These are phyloP conservation scores for Brachypodium distachyon DNA, from an alignment of 202 grass and related monocot species.

Conservation along the genomic window DNA sequence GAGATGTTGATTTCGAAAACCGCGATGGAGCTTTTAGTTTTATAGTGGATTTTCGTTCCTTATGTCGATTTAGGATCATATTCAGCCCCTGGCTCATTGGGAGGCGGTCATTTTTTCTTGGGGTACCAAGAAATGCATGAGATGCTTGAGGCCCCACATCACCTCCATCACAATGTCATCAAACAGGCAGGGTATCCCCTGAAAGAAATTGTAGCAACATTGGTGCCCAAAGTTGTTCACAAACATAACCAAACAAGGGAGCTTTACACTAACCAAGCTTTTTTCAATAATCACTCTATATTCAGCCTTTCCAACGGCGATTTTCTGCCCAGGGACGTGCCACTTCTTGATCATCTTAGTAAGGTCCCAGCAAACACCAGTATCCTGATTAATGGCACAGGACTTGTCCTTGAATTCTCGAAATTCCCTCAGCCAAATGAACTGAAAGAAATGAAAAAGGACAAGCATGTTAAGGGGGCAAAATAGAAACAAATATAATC, in stretches of 20 bases:
- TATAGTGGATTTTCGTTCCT: no score
- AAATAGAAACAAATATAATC: background rate
- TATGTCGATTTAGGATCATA: no score
- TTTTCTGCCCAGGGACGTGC: background rate
- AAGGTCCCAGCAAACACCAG: background rate
- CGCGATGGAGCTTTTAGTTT: no score
- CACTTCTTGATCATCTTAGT: background rate
- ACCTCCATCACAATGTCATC: background rate
- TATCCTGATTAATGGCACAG: background rate
- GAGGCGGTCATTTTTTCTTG: no score
- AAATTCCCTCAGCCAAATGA: background rate
- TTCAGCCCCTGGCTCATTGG: no score
- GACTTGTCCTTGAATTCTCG: background rate
- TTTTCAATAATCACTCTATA: background rate
- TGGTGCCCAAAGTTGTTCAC: background rate
- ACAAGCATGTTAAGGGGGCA: background rate
- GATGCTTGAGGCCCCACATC: no score
- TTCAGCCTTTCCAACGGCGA: conserved; percentile 7
- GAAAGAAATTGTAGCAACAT: background rate
- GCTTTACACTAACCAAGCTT: background rate
- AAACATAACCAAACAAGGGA: background rate
- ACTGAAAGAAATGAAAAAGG: background rate
- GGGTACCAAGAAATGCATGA: no score
- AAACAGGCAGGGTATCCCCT: background rate
- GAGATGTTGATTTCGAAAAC: no score